Percentiles rank a stretch among this genome's conserved stretches.
Conservation (phyloP, 345 rosid species). For the Eucalyptus coolabah region DNA sequence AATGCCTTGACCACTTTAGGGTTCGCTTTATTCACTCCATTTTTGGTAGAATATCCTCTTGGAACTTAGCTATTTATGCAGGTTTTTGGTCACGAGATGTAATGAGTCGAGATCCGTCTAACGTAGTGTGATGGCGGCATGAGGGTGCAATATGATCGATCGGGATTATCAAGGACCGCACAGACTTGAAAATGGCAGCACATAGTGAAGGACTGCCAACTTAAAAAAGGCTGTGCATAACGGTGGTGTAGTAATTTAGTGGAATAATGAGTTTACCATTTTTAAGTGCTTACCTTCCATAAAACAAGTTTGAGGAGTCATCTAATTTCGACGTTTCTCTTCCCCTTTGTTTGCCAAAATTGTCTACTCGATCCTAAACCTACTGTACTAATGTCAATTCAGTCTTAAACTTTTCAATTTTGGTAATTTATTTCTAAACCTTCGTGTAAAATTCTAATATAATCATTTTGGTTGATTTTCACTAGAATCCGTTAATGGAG, state of each 20-base stretch:
- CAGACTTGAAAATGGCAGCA: neutral
- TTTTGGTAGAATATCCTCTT: neutral
- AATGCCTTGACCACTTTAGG: neutral
- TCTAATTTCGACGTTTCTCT: neutral
- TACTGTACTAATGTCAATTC: rapidly evolving
- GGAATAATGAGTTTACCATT: neutral
- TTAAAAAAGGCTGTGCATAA: neutral
- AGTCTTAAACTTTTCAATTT: neutral
- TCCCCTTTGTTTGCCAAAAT: neutral
- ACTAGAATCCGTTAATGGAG: rapidly evolving
- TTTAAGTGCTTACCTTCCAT: neutral
- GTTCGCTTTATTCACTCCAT: neutral
- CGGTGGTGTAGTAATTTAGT: neutral
- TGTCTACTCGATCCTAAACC: neutral
- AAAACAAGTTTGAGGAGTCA: neutral
- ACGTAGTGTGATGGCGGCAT: neutral
- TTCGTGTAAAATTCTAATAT: neutral
- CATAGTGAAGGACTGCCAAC: neutral
- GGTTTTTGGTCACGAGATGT: neutral
- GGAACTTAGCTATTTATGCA: neutral
- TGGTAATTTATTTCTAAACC: neutral
- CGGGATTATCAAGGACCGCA: neutral
- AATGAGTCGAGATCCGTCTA: neutral
- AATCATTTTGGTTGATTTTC: neutral
- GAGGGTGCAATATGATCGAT: neutral